Evolutionary conservation across 495 filamentous ascomycete genomes (phyloP).

Genomic region (Trichoderma parareesei): DNA sequence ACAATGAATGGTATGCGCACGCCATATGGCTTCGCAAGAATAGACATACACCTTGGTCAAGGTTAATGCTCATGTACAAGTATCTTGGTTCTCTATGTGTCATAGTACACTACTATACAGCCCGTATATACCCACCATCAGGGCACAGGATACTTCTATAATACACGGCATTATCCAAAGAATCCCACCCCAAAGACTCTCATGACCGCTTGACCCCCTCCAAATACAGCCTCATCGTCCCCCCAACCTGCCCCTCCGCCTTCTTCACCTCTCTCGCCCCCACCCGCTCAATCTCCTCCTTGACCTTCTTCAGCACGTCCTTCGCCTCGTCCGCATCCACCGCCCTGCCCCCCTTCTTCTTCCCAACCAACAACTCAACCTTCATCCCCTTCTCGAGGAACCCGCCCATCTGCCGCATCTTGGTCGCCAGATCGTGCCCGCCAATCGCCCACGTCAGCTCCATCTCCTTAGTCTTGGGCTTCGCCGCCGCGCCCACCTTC

Average conservation of each 20-base stretch:
- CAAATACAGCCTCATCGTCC: slow-evolving; percentile 26
- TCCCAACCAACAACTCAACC: slow-evolving; percentile 54
- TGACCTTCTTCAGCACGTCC: slow-evolving; percentile 25
- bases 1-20: background rate
- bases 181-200: background rate
- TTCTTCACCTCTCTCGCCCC: slow-evolving; percentile 32
- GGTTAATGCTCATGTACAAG: too few relatives aligned
- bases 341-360: slow-evolving; percentile 24
- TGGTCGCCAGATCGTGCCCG: slow-evolving; percentile 54
- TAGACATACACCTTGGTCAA: too few relatives aligned
- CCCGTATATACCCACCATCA: too few relatives aligned
- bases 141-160: background rate
- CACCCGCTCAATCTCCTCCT: slow-evolving; percentile 20
- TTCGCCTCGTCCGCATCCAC: slow-evolving; percentile 29
- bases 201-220: slow-evolving; percentile 19
- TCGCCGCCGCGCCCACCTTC: slow-evolving; percentile 19
- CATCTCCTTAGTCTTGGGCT: slow-evolving; percentile 50
- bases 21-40: background rate
- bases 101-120: too few relatives aligned
- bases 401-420: slow-evolving; percentile 46
- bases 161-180: background rate
- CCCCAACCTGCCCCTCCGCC: slow-evolving; percentile 30
- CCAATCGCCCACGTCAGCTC: slow-evolving; percentile 84
- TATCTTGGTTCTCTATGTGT: too few relatives aligned
- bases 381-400: slow-evolving; percentile 57